Percentiles rank a stretch among this genome's conserved stretches.
Conservation (phyloP, 2,329 filamentous ascomycete species). For the Pestalotiopsis sp. region DNA sequence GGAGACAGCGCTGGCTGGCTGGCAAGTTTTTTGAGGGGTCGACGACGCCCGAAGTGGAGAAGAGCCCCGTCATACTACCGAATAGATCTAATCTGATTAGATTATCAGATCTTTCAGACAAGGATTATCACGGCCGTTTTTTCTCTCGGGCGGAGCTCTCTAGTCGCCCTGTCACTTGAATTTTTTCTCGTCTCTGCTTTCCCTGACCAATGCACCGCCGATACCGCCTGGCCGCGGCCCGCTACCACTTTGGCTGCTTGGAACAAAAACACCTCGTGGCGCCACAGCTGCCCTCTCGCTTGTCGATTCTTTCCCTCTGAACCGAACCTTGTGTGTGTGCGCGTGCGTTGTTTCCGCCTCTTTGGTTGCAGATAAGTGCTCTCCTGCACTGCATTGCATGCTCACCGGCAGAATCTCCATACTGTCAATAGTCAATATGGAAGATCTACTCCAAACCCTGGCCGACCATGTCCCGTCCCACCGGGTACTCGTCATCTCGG, state of each 20-base stretch:
- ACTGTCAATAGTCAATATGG: neutral
- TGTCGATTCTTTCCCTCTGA: neutral
- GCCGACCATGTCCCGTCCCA: constrained; percentile 1
- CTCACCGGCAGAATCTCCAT: neutral
- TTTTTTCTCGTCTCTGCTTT: neutral
- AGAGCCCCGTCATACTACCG: neutral
- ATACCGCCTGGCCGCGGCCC: constrained; percentile 4
- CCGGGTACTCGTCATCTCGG: neutral
- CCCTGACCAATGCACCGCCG: neutral
- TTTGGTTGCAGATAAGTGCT: neutral
- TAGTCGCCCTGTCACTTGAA: neutral
- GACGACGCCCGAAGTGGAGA: neutral
- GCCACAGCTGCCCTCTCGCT: neutral
- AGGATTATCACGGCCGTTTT: neutral
- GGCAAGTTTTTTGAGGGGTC: neutral
- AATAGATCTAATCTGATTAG: constrained; percentile 13
- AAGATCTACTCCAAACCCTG: neutral
- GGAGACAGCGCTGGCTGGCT: neutral
- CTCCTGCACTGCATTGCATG: neutral
- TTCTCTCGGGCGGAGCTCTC: neutral
- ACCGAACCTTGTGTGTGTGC: neutral
- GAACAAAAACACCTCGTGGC: neutral
- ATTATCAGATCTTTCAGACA: constrained; percentile 10
- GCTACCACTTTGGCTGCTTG: neutral
- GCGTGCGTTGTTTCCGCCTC: neutral